phyloP scores from a whole-genome alignment of 805 yeast genomes.

The Saturnispora diversa region DNA sequence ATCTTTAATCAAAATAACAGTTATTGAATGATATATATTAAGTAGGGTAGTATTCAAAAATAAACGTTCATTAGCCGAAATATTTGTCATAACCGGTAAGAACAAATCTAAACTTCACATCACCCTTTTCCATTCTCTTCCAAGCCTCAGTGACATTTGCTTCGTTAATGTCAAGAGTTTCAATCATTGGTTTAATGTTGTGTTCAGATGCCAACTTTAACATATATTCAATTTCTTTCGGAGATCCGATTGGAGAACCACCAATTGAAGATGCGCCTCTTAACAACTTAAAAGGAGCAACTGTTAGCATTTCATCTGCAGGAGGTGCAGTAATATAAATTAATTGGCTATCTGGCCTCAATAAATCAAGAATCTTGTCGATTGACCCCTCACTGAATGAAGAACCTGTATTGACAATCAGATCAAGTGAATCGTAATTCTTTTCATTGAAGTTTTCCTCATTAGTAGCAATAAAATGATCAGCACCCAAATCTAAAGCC shows the following conservation, averaged over 20 bases:
- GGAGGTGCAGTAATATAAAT: conserved; percentile 26
- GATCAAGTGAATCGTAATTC: conserved; percentile 33
- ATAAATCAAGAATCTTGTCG: conserved; percentile 21
- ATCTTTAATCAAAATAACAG: no score
- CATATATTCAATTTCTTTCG: conserved; percentile 37
- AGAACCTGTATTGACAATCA: conserved; percentile 41
- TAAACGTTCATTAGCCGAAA: no score
- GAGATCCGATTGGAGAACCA: conserved; percentile 36
- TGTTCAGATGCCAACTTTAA: conserved; percentile 40
- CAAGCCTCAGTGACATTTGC: conserved; percentile 36
- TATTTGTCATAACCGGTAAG: conserved; percentile 38
- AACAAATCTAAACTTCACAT: conserved; percentile 46
- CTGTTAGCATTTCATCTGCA: conserved; percentile 29
- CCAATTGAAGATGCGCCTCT: conserved; percentile 25
- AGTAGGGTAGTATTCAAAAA: no score
- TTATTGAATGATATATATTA: no score
- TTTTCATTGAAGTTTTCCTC: conserved; percentile 36
- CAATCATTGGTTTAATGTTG: conserved; percentile 42
- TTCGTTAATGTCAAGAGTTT: conserved; percentile 38
- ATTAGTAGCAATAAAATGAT: conserved; percentile 44
- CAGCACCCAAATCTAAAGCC: conserved; percentile 45
- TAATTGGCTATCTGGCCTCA: conserved; percentile 29
- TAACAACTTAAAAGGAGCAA: conserved; percentile 30
- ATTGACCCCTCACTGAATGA: conserved; percentile 28
- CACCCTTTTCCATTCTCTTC: conserved; percentile 38